Evolutionary conservation across 352 stramenopile species (phyloP).

Genomic region (Phytophthora meadii): DNA sequence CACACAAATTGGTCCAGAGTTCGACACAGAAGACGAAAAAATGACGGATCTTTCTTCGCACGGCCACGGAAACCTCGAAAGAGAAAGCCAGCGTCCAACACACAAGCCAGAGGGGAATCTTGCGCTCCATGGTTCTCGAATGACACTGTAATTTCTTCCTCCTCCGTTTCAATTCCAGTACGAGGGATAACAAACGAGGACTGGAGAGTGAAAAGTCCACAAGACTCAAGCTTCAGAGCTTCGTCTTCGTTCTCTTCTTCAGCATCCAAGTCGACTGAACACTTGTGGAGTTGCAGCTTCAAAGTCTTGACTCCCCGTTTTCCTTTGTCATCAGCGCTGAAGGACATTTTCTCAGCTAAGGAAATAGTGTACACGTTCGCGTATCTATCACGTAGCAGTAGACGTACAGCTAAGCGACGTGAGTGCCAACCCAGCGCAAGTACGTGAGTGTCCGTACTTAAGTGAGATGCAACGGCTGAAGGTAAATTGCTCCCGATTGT

Average conservation of each 20-base stretch:
- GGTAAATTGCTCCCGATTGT: slow-evolving; percentile 25
- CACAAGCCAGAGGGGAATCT: slow-evolving; percentile 38
- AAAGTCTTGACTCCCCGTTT: slow-evolving; percentile 18
- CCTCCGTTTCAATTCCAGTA: slow-evolving; percentile 2
- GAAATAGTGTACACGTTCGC: slow-evolving; percentile 43
- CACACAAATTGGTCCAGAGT: slow-evolving; percentile 40
- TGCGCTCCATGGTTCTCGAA: slow-evolving; percentile 17
- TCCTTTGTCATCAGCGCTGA: slow-evolving; percentile 11
- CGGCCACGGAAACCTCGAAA: slow-evolving; percentile 57
- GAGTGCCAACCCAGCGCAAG: slow-evolving; percentile 39
- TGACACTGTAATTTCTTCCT: slow-evolving; percentile 19
- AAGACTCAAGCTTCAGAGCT: slow-evolving; percentile 11
- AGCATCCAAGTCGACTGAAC: slow-evolving; percentile 14
- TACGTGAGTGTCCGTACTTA: slow-evolving; percentile 28
- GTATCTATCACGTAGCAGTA: slow-evolving; percentile 39
- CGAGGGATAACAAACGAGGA: slow-evolving; percentile 22
- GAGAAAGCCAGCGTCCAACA: slow-evolving; percentile 60
- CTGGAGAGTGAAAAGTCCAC: slow-evolving; percentile 31
- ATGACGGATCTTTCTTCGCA: slow-evolving; percentile 53
- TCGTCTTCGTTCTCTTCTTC: slow-evolving; percentile 21
- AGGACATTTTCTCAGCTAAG: slow-evolving; percentile 15
- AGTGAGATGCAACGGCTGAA: slow-evolving; percentile 22
- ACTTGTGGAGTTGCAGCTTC: slow-evolving; percentile 35
- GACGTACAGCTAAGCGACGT: slow-evolving; percentile 13
- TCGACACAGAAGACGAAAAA: slow-evolving; percentile 50